Percentiles rank a stretch among this genome's conserved stretches.
phyloP scores from a whole-genome alignment of 2,329 filamentous ascomycete species.

The Cladosporium colombiae region DNA sequence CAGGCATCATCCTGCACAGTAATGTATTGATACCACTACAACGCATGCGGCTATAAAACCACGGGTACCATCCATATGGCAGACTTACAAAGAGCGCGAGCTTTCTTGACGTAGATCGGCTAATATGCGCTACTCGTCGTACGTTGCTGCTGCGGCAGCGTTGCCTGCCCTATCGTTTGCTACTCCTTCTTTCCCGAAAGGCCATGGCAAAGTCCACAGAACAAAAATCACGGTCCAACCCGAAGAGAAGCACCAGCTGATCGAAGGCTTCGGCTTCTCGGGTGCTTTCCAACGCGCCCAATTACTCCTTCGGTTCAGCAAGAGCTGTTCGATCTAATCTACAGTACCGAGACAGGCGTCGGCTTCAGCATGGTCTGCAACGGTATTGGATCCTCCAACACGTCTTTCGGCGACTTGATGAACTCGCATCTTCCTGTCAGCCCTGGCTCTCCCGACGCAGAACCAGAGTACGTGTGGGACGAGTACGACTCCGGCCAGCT shows the following conservation, averaged over 20 bases:
- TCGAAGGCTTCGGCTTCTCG: conserved; percentile 53
- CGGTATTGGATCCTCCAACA: conserved; percentile 42
- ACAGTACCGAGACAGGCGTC: conserved; percentile 48
- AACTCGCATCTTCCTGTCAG: conserved; percentile 33
- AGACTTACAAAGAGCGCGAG: background rate
- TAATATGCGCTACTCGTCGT: background rate
- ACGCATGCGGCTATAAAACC: background rate
- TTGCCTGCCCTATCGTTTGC: background rate
- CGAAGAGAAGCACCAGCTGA: conserved; percentile 31
- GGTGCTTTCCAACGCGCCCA: conserved; percentile 43
- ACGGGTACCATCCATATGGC: background rate
- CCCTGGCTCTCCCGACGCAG: conserved; percentile 46
- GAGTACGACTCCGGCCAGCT: conserved; percentile 51
- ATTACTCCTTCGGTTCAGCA: conserved; percentile 36
- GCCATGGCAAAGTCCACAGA: background rate
- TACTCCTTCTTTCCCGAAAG: background rate
- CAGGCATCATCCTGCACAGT: background rate
- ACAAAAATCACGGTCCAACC: conserved; percentile 27
- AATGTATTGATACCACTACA: background rate
- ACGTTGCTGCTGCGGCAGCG: background rate
- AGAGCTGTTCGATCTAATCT: conserved; percentile 47
- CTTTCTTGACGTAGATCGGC: background rate
- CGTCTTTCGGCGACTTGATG: conserved; percentile 34
- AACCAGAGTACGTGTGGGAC: conserved; percentile 51
- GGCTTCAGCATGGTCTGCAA: conserved; percentile 54